Conservation (phyloP, 2,329 filamentous ascomycete genomes). For the Esteya vermicola region DNA sequence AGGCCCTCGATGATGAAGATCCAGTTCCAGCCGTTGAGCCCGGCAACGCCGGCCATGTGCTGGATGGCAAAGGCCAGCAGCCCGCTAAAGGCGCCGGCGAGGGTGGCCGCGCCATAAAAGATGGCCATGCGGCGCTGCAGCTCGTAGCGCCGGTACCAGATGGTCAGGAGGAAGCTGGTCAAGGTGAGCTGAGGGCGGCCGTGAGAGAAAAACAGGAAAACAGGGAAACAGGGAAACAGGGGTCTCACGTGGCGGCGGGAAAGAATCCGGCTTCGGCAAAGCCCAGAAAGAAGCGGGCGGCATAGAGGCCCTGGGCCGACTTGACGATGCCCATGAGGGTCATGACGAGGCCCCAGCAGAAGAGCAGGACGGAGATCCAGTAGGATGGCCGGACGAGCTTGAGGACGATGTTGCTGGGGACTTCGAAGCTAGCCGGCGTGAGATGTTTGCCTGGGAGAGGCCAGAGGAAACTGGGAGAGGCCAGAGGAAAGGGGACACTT, state of each 20-base stretch:
- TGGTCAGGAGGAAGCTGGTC: constrained; percentile 2
- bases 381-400: constrained; percentile 18
- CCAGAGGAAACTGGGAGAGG: too few species aligned
- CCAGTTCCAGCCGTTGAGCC: too few species aligned
- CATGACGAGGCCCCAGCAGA: constrained; percentile 23
- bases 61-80: constrained; percentile 8
- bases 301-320: constrained; percentile 26
- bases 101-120: constrained; percentile 5
- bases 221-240: too few species aligned
- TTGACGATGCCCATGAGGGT: constrained; percentile 29
- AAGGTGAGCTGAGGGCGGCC: not conserved
- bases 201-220: too few species aligned
- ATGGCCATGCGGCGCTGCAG: constrained; percentile 5
- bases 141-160: constrained; percentile 7
- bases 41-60: too few species aligned
- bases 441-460: too few species aligned
- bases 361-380: constrained; percentile 24
- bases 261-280: constrained; percentile 36
- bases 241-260: constrained; percentile 24
- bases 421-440: not conserved
- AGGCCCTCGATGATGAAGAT: too few species aligned
- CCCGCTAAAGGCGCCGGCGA: constrained; percentile 6
- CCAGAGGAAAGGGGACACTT: too few species aligned
- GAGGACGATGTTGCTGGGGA: not conserved
- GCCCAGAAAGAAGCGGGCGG: constrained; percentile 31